phyloP scores from a whole-genome alignment of 2,329 filamentous ascomycete genomes.

The Leptographium wingfieldii region DNA sequence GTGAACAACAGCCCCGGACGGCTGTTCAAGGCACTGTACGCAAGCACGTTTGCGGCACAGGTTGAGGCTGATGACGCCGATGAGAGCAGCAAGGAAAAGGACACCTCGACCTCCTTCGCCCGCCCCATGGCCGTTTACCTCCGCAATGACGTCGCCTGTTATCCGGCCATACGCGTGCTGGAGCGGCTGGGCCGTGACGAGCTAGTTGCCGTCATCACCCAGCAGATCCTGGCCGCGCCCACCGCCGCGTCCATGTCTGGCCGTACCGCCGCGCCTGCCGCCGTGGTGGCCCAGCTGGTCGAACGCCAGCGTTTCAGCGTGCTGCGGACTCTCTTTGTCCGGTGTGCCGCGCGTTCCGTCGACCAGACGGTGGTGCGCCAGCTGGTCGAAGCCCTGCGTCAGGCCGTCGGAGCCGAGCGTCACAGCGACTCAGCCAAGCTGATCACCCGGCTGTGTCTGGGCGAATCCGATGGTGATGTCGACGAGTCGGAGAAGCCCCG shows the following conservation, averaged over 20 bases:
- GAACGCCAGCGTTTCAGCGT: slow-evolving; percentile 66
- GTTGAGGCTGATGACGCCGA: neutral
- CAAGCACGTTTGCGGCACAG: slow-evolving; percentile 63
- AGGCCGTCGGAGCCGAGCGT: slow-evolving; percentile 16
- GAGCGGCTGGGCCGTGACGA: slow-evolving; percentile 81
- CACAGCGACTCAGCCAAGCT: slow-evolving; percentile 28
- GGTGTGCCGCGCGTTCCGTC: slow-evolving; percentile 54
- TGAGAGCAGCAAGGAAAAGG: neutral
- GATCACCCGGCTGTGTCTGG: slow-evolving; percentile 35
- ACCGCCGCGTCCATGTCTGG: slow-evolving; percentile 48
- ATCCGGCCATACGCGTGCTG: slow-evolving; percentile 72
- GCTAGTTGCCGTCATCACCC: slow-evolving; percentile 56
- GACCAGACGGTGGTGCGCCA: slow-evolving; percentile 31
- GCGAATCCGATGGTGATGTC: slow-evolving; percentile 20
- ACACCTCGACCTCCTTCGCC: neutral
- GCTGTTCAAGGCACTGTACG: slow-evolving; percentile 79
- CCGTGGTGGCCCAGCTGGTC: slow-evolving; percentile 61
- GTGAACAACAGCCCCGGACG: slow-evolving; percentile 72
- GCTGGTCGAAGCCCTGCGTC: slow-evolving; percentile 34
- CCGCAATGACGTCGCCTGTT: slow-evolving; percentile 81
- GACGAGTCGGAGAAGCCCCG: neutral
- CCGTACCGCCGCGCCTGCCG: slow-evolving; percentile 61
- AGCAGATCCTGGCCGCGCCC: slow-evolving; percentile 57
- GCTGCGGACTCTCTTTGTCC: slow-evolving; percentile 70
- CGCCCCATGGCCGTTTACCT: slow-evolving; percentile 58